A percentile compares a stretch with the other conserved stretches of the same genome.
Evolutionary conservation across 345 rosid species (phyloP).

Genomic region (Camelina sativa): DNA sequence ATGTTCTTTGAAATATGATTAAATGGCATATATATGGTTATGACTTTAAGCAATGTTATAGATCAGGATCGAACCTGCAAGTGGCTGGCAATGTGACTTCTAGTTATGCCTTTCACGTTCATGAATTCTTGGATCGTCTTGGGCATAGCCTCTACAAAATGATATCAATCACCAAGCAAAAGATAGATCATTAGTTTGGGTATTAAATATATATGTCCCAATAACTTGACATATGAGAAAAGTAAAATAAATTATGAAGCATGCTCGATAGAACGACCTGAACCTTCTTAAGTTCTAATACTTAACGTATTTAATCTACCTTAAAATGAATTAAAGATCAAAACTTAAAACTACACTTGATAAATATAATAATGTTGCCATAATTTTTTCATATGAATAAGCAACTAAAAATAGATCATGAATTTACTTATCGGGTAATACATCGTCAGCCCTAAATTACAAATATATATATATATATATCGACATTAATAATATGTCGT

Average conservation of each 20-base stretch:
- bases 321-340: background rate
- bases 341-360: background rate
- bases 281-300: background rate
- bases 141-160: conserved; percentile 63
- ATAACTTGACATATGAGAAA: background rate
- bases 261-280: background rate
- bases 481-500: too few species aligned
- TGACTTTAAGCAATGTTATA: background rate
- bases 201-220: background rate
- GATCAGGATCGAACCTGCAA: conserved; percentile 64
- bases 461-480: too few species aligned
- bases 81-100: conserved; percentile 69
- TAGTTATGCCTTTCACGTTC: conserved; percentile 57
- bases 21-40: background rate
- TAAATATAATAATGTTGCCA: too few species aligned
- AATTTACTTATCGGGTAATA: background rate
- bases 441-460: too few species aligned
- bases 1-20: conserved; percentile 1
- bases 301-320: background rate
- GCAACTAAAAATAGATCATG: background rate
- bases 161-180: conserved; percentile 18
- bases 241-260: background rate
- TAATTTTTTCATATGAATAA: background rate
- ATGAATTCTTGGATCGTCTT: conserved; percentile 62
- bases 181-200: background rate